Evolutionary conservation across 1,284 basidiomycete genomes (phyloP).

Genomic region (Schizopora paradoxa): DNA sequence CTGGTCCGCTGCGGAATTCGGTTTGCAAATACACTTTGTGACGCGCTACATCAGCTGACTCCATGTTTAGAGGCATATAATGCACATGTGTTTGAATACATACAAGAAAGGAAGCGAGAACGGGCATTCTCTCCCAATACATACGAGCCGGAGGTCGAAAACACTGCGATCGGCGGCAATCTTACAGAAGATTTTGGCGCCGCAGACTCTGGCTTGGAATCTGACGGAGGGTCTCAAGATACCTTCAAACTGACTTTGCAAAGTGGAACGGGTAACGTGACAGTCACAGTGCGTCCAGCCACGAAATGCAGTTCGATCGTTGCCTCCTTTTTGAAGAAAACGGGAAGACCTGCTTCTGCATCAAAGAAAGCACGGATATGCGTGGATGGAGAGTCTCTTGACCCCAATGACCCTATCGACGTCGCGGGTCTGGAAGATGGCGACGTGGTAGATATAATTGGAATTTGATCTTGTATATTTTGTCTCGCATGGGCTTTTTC

Average conservation of each 20-base stretch:
- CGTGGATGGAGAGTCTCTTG: conserved; percentile 66
- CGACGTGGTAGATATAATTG: conserved; percentile 67
- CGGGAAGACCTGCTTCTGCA: conserved; percentile 23
- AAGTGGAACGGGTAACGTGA: conserved; percentile 45
- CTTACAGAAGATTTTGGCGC: conserved; percentile 13
- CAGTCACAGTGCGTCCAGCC: conserved; percentile 61
- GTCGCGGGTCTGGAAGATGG: conserved; percentile 70
- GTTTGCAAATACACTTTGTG: conserved; percentile 36
- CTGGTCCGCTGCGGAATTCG: conserved; percentile 59
- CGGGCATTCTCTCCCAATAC: conserved; percentile 20
- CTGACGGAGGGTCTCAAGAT: conserved; percentile 27
- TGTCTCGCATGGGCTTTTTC: background rate
- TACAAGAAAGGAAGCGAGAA: conserved; percentile 32
- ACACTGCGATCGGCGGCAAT: conserved; percentile 26
- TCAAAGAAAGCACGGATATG: conserved; percentile 43
- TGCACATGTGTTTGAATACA: conserved; percentile 52
- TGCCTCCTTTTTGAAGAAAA: conserved; percentile 58
- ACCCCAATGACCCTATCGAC: conserved; percentile 49
- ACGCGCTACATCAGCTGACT: background rate
- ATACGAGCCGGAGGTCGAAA: conserved; percentile 35
- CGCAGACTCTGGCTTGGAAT: conserved; percentile 23
- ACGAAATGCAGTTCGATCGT: conserved; percentile 71
- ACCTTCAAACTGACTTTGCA: conserved; percentile 63
- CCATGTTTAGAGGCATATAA: conserved; percentile 54
- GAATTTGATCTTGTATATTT: conserved; percentile 36